A percentile compares a stretch with the other conserved stretches of the same genome.
phyloP scores from a whole-genome alignment of 106 monocot species.

The Allium cepa region DNA sequence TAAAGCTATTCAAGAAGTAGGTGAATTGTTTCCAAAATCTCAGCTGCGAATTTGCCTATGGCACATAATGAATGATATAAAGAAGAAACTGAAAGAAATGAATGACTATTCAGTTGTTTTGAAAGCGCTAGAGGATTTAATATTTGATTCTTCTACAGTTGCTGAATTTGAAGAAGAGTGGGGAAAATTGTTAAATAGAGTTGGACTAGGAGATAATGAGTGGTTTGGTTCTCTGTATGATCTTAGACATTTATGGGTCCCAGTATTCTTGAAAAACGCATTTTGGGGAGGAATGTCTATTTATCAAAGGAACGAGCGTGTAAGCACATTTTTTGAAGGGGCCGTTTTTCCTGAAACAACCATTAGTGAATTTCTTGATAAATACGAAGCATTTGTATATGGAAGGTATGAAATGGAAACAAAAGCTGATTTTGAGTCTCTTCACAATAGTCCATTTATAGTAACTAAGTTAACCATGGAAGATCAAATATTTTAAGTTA shows the following conservation, averaged over 20 bases:
- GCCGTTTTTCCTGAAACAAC: conserved; percentile 20
- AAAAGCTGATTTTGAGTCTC: conserved; percentile 40
- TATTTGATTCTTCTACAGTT: conserved; percentile 30
- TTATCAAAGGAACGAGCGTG: conserved; percentile 9
- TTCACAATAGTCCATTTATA: conserved; percentile 12
- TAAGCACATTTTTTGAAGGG: conserved; percentile 32
- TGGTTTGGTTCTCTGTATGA: conserved; percentile 36
- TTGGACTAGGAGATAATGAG: conserved; percentile 34
- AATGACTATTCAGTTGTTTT: conserved; percentile 14
- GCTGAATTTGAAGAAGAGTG: conserved; percentile 46
- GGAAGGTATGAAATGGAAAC: conserved; percentile 33
- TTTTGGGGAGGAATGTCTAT: conserved; percentile 46
- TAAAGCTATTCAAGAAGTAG: conserved; percentile 22
- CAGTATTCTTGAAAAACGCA: conserved; percentile 40
- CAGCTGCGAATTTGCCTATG: conserved; percentile 29
- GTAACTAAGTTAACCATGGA: conserved; percentile 39
- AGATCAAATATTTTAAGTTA: conserved; percentile 36
- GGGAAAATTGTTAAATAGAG: conserved; percentile 17
- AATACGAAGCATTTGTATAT: conserved; percentile 24
- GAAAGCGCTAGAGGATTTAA: conserved; percentile 18
- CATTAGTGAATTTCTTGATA: conserved; percentile 22
- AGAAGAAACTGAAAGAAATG: conserved; percentile 20
- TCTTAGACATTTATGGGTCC: conserved; percentile 29
- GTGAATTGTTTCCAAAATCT: conserved; percentile 23
- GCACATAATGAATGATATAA: conserved; percentile 26